A percentile compares a stretch with the other conserved stretches of the same genome.
These are phyloP conservation scores for Neonectria punicea DNA, from an alignment of 2,329 filamentous ascomycete genomes.

Conservation along the genomic window DNA sequence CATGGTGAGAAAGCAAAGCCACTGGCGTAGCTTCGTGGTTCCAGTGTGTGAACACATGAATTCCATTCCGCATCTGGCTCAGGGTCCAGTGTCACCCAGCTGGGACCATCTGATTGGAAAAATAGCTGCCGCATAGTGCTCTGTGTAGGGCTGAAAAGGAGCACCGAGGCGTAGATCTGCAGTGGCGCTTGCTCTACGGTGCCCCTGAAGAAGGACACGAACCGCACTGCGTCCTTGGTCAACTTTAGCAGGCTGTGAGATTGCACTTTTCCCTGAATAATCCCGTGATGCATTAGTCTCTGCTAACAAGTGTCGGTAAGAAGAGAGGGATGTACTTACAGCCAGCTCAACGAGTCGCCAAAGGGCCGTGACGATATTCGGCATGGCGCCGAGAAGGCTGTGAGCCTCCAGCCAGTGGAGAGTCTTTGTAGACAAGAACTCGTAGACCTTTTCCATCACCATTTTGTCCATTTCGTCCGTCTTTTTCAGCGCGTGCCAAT, in stretches of 20 bases:
- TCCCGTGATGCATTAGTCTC: neutral
- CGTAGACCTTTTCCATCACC: neutral
- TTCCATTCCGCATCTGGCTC: neutral
- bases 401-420: neutral
- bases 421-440: neutral
- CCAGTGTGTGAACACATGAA: neutral
- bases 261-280: slow-evolving; percentile 39
- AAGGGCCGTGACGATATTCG: neutral
- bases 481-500: too few species aligned
- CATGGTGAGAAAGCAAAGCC: neutral
- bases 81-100: neutral
- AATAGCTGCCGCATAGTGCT: neutral
- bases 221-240: slow-evolving; percentile 5
- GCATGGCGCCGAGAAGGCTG: neutral
- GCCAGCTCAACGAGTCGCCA: neutral
- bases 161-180: neutral
- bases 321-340: neutral
- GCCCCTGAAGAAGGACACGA: neutral
- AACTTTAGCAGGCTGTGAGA: slow-evolving; percentile 31
- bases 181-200: neutral
- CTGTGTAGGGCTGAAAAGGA: neutral
- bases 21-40: neutral
- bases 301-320: neutral
- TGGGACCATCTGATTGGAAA: neutral
- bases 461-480: neutral